These are phyloP conservation scores for Penstemon newberryi DNA, from an alignment of 257 asterid genomes.

Conservation along the genomic window DNA sequence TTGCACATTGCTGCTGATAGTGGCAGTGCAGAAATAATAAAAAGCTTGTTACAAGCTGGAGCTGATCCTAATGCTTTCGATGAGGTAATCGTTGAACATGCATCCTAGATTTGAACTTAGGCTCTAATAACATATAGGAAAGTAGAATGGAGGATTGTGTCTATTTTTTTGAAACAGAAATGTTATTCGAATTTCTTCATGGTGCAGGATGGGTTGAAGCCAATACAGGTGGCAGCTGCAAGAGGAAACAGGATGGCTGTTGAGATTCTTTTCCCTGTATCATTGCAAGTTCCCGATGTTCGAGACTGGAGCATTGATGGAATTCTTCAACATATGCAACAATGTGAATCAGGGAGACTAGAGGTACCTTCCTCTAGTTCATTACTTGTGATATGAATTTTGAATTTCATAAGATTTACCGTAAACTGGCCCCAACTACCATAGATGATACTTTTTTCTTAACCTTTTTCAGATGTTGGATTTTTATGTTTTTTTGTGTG, in stretches of 20 bases:
- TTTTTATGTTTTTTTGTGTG: slow-evolving; percentile 12
- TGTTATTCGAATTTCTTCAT: slow-evolving; percentile 16
- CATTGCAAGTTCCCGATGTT: slow-evolving; percentile 44
- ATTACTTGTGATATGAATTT: neutral
- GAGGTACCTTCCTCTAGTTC: slow-evolving; percentile 46
- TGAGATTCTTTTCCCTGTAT: slow-evolving; percentile 72
- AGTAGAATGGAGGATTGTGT: too few species aligned
- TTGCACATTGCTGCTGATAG: slow-evolving; percentile 92
- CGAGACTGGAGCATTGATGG: slow-evolving; percentile 81
- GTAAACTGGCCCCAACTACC: too few species aligned
- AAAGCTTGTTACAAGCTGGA: slow-evolving; percentile 82
- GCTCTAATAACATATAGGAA: too few species aligned
- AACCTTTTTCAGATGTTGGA: neutral
- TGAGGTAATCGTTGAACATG: slow-evolving; percentile 48
- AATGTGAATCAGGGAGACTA: slow-evolving; percentile 24
- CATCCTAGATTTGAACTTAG: too few species aligned
- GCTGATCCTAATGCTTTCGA: slow-evolving; percentile 80
- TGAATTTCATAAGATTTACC: neutral
- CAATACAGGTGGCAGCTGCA: slow-evolving; percentile 81
- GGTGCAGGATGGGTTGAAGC: slow-evolving; percentile 78
- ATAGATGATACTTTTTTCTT: too few species aligned
- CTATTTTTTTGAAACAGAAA: neutral
- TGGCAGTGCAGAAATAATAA: slow-evolving; percentile 69
- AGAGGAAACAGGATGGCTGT: slow-evolving; percentile 66
- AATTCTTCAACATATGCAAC: slow-evolving; percentile 41